These are phyloP conservation scores for Penicillium pulvis DNA, from an alignment of 495 filamentous ascomycete species.

Conservation along the genomic window DNA sequence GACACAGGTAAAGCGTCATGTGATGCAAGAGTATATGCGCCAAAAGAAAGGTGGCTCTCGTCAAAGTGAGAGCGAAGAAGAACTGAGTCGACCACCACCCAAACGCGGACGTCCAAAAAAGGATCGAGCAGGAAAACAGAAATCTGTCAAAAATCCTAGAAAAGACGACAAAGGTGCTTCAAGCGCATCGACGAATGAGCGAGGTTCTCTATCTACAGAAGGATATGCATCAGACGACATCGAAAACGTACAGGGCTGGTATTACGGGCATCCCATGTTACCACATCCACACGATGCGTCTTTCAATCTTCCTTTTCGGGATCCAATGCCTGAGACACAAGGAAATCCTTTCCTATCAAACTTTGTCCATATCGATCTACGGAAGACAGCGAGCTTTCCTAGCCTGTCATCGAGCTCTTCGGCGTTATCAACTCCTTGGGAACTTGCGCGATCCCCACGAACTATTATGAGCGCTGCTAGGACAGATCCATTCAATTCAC, in stretches of 20 bases:
- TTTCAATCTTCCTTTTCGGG: background rate
- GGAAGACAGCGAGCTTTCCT: background rate
- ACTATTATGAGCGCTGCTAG: constrained; percentile 40
- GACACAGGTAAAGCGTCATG: constrained; percentile 49
- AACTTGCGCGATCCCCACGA: constrained; percentile 30
- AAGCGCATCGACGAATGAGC: constrained; percentile 6
- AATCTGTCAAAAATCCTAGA: constrained; percentile 1
- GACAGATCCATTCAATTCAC: constrained; percentile 40
- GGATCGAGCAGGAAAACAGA: constrained; percentile 13
- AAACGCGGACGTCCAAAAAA: constrained; percentile 28
- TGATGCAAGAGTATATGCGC: constrained; percentile 51
- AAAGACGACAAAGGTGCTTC: background rate
- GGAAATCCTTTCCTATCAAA: background rate
- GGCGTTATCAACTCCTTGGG: constrained; percentile 17
- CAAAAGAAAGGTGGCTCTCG: constrained; percentile 36
- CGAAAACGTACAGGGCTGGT: background rate
- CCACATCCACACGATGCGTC: background rate
- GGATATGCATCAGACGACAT: background rate
- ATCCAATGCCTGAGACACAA: background rate
- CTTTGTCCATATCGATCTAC: background rate
- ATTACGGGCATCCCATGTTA: background rate
- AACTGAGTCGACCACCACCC: constrained; percentile 9
- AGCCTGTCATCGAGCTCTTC: constrained; percentile 21
- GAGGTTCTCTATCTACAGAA: background rate
- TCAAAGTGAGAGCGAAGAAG: constrained; percentile 25